Evolutionary conservation across 2,329 filamentous ascomycete genomes (phyloP), one percentile per base, ranked within the genome.

Genomic region (Thermothelomyces thermophilus): DNA sequence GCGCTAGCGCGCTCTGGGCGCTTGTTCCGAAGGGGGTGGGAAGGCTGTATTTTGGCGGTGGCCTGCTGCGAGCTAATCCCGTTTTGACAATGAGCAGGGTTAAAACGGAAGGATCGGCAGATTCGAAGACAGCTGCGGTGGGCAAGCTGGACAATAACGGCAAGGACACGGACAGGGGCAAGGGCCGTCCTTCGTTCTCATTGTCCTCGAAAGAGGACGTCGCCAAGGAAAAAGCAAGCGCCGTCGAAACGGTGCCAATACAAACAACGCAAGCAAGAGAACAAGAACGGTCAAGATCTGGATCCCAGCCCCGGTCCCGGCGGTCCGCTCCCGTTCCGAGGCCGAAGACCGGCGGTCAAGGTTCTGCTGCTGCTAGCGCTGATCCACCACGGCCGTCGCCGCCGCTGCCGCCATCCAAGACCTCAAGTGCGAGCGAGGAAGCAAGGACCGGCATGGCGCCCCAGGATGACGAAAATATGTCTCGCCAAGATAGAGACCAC

Each of bases 1-100:
- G 85, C 68, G 85, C 86, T 66, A 74, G 74, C 54, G 75, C 81
- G 13, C 65, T 80, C 62, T 73, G 68, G 70, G 68, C 62, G 36
- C 64, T 78, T 60, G 60, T 76, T 59, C 76, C 73, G 63, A 69
- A 62, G 55, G 61, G 67, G 59, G 65, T 76, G 60, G 70, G 68
- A 58, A 73, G 69, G 57, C 61, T 78, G 53, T 80, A 77, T 66
- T 76, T 78, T 53, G 67, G 66, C 63, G 45, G 56, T 53, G 49
- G 60, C 54, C 44, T 51, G n/a, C n/a, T 52, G n/a, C 43, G 44
- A 28, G 40, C 50, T 52, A 52, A 17, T 33, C 33, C 47, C 24
- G 16, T 50, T 50, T 50, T 6, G 43, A 48, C 22, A 8, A 11
- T 5, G 13, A 37, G 31, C 22, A 34, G 31, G 4, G 49, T 33